Conservation (phyloP, 2,329 filamentous ascomycete species). For the Fonsecaea nubica region DNA sequence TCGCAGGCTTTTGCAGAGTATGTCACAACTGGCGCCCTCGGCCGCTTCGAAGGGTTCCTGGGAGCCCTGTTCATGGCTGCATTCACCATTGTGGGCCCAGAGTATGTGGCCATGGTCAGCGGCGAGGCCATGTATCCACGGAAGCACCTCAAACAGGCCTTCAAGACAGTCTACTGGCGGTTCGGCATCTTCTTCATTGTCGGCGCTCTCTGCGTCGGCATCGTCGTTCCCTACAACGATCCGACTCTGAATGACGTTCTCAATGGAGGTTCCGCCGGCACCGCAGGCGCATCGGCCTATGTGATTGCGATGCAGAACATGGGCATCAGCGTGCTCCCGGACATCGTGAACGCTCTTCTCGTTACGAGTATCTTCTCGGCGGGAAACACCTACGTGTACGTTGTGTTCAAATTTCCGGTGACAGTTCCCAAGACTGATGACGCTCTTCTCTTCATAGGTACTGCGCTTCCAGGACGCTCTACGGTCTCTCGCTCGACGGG, state of each 20-base stretch:
- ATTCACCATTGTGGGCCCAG: slow-evolving; percentile 69
- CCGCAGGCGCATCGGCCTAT: slow-evolving; percentile 66
- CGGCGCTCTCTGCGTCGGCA: slow-evolving; percentile 72
- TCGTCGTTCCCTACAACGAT: slow-evolving; percentile 72
- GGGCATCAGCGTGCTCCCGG: slow-evolving; percentile 60
- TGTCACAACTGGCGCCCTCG: slow-evolving; percentile 66
- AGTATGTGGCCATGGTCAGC: slow-evolving; percentile 67
- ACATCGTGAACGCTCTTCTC: slow-evolving; percentile 64
- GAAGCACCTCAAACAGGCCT: slow-evolving; percentile 72
- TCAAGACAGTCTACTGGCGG: slow-evolving; percentile 78
- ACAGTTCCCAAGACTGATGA: neutral
- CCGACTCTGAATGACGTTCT: slow-evolving; percentile 53
- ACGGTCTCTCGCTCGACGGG: slow-evolving; percentile 61
- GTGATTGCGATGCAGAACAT: slow-evolving; percentile 68
- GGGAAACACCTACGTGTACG: slow-evolving; percentile 59
- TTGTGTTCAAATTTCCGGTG: neutral
- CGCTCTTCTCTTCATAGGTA: slow-evolving; percentile 43
- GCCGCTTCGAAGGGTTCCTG: slow-evolving; percentile 61
- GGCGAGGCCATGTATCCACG: slow-evolving; percentile 74
- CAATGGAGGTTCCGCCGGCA: slow-evolving; percentile 55
- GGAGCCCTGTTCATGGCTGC: slow-evolving; percentile 74
- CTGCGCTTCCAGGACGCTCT: slow-evolving; percentile 60
- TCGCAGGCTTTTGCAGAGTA: slow-evolving; percentile 65
- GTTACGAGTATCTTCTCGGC: slow-evolving; percentile 63
- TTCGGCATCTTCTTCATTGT: slow-evolving; percentile 76